Evolutionary conservation across 352 stramenopile species (phyloP), one percentile per base, ranked within the genome.

Genomic region (Globisporangium cystogenes): DNA sequence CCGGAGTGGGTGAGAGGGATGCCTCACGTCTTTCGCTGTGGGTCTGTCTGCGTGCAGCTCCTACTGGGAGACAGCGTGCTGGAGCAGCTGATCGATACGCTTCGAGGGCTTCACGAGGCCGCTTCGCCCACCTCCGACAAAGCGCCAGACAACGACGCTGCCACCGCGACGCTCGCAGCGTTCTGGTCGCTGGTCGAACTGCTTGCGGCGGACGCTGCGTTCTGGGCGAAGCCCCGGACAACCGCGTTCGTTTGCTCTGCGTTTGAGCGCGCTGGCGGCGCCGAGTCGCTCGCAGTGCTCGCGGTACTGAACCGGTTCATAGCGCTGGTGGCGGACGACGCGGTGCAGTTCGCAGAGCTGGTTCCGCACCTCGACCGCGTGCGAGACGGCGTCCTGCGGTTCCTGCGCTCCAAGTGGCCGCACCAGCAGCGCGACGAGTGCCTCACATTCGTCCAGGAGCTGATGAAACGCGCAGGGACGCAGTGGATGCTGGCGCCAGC

Each of bases 391-490:
- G 62, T 87, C 0, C 60, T 86, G 18, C 74, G 66, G 14, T 88
- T 90, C 53, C 31, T 93, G 44, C 79, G 77, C 20, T 51, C 67
- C 7, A 90, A 93, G 27, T 90, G 77, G 79, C 68, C 74, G 2
- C 63, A 82, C 41, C 82, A 89, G 31, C 77, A 90, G 50, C 79
- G 76, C 5, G 79, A 93, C 48, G 62, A 78, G 49, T 88, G 76
- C 26, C 60, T 90, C 29, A 59, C 62, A 18, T 52, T 90, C 21
- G 59, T 90, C 12, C 75, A 76, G 20, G 66, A 72, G 43, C 74
- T 93, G 6, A 82, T 88, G 68, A 68, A 69, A 42, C 73, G 86
- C 24, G 69, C 65, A 0, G 82, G 78, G 0, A 78, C 75, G 20
- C 56, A 60, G 7, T 90, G 80, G 82, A 82, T 88, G 65, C 55